Base-by-base conservation (phyloP, 805 yeast species). In the Saturnispora zaruensis region DNA sequence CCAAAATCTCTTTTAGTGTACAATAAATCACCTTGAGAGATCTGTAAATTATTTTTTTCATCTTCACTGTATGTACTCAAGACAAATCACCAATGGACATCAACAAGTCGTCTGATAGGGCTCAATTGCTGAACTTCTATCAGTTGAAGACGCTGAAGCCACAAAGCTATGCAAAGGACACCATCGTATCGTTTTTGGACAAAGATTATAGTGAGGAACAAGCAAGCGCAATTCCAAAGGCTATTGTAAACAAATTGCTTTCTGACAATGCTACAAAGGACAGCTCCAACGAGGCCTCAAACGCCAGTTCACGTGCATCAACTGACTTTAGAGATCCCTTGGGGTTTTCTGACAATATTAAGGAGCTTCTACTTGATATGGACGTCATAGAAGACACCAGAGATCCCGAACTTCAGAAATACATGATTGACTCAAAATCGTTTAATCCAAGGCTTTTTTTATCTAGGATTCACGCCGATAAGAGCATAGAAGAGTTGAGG, bases 371-470 rank as follows among this genome's bases (percentile, higher is more conserved):
- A 37, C 57, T 63, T 9, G 70, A 75, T 41, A 66, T 66, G 37
- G 70, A 70, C 21, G 57, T 71, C 18, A 65, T 73, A 41, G 67
- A 70, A 26, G 69, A 65, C 48, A 59, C 70, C 14, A 58, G 70
- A 45, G 69, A 75, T 48, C 60, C 75, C 33, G 55, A 58, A 43
- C 63, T 59, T 43, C 54, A 56, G 44, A 67, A 75, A 55, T 75
- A 72, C 62, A 65, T 81, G 52, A 73, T 80, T 45, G 78, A 78
- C 44, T 76, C 81, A 16, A 78, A 81, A 49, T 66, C 73, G 25
- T 83, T 84, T 65, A 76, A 79, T 55, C 77, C 84, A 1, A 73
- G 76, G 46, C 65, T 69, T 30, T 83, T 78, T 58, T 61, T 83
- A 54, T 73, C 74, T 48, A 72, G 75, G 30, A 69, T 82, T 11